Evolutionary conservation across 768 basidiomycete genomes (phyloP).

Genomic region (Podaxis sp.): DNA sequence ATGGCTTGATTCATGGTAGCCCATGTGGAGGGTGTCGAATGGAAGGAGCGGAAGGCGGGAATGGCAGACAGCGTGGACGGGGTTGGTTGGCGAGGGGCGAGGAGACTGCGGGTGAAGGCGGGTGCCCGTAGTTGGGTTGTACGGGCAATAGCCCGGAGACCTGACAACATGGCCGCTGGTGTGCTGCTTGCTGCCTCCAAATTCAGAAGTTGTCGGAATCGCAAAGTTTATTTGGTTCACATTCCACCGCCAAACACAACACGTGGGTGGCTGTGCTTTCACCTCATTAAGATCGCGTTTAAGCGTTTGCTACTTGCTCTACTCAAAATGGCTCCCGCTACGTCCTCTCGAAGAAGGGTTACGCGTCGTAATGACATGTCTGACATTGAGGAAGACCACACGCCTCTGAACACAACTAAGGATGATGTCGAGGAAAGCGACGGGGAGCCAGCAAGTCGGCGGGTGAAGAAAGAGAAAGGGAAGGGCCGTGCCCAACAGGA

Average conservation of each 20-base stretch:
- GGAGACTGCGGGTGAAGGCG: conserved; percentile 21
- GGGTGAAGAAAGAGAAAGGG: conserved; percentile 35
- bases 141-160: conserved; percentile 34
- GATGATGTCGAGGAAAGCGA: conserved; percentile 50
- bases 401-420: conserved; percentile 32
- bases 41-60: conserved; percentile 41
- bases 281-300: conserved; percentile 19
- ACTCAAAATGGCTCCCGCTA: conserved; percentile 36
- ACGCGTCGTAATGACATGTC: conserved; percentile 47
- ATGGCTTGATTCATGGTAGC: conserved; percentile 89
- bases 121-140: conserved; percentile 28
- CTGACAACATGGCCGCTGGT: conserved; percentile 35
- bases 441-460: conserved; percentile 30
- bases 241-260: conserved; percentile 31
- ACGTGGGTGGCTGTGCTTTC: conserved; percentile 31
- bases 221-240: conserved; percentile 24
- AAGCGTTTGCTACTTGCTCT: neutral
- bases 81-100: conserved; percentile 11
- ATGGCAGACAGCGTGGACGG: conserved; percentile 12
- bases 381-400: conserved; percentile 59
- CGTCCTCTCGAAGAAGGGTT: conserved; percentile 38
- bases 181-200: neutral
- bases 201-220: conserved; percentile 8
- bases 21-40: conserved; percentile 53
- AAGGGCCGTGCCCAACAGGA: conserved; percentile 25